Conservation (phyloP, 2,329 filamentous ascomycete species). For the Neopestalotiopsis rosae region DNA sequence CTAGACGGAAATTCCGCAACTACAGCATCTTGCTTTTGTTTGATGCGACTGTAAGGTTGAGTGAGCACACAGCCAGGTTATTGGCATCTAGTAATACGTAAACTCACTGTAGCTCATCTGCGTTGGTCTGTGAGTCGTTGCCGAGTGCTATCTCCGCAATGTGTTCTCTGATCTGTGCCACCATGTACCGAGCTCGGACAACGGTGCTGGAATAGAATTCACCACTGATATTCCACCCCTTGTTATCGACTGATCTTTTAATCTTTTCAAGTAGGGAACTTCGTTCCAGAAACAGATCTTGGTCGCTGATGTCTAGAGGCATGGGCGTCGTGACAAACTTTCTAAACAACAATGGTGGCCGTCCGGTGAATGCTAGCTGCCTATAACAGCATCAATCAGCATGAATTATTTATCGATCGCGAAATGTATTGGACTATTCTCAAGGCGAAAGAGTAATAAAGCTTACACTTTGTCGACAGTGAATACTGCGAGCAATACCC, state of each 20-base stretch:
- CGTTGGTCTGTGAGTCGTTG: constrained; percentile 17
- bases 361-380: constrained; percentile 42
- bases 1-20: constrained; percentile 42
- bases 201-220: constrained; percentile 37
- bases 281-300: constrained; percentile 39
- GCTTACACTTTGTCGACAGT: constrained; percentile 43
- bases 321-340: constrained; percentile 43
- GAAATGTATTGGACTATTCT: not conserved
- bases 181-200: constrained; percentile 35
- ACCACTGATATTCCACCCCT: constrained; percentile 44
- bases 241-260: constrained; percentile 34
- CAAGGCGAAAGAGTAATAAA: too few species aligned
- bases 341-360: constrained; percentile 44
- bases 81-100: not conserved
- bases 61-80: not conserved
- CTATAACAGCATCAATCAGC: not conserved
- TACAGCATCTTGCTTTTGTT: constrained; percentile 6
- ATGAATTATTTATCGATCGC: not conserved
- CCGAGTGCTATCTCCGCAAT: constrained; percentile 63
- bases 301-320: constrained; percentile 45
- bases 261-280: constrained; percentile 31
- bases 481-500: constrained; percentile 39
- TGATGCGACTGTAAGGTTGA: constrained; percentile 3
- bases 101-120: constrained; percentile 18
- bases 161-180: constrained; percentile 60